phyloP scores from a whole-genome alignment of 352 stramenopile genomes.

The Peronospora tabacina region DNA sequence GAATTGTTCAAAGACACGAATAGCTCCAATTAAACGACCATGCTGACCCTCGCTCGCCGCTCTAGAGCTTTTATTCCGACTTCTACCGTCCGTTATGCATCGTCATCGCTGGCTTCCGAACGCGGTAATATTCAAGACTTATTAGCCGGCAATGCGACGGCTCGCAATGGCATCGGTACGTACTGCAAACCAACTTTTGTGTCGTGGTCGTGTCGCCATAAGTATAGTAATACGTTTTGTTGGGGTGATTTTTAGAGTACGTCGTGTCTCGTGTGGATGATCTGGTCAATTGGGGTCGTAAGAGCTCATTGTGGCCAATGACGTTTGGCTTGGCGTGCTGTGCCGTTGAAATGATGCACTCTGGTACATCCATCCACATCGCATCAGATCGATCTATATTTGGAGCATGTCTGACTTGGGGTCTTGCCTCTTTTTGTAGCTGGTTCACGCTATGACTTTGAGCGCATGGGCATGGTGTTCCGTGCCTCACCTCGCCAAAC shows the following conservation, averaged over 20 bases:
- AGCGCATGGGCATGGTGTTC: slow-evolving; percentile 98
- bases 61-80: slow-evolving; percentile 25
- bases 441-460: slow-evolving; percentile 93
- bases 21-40: slow-evolving; percentile 10
- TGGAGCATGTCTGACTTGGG: neutral
- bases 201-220: neutral
- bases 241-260: slow-evolving; percentile 77
- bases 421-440: slow-evolving; percentile 8
- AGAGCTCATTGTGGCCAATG: slow-evolving; percentile 97
- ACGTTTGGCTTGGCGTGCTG: slow-evolving; percentile 99
- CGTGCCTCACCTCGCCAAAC: slow-evolving; percentile 91
- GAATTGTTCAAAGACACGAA: slow-evolving; percentile 10
- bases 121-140: slow-evolving; percentile 69
- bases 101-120: slow-evolving; percentile 29
- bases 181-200: neutral
- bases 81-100: slow-evolving; percentile 22
- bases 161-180: slow-evolving; percentile 74
- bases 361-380: slow-evolving; percentile 38
- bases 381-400: neutral
- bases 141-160: slow-evolving; percentile 51
- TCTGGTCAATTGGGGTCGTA: slow-evolving; percentile 97
- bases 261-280: slow-evolving; percentile 96
- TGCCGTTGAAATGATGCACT: slow-evolving; percentile 99
- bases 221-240: neutral
- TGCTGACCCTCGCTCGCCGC: slow-evolving; percentile 38